Evolutionary conservation across 192 early-diverging fungal genomes (phyloP).

Genomic region (Mortierella hygrophila): DNA sequence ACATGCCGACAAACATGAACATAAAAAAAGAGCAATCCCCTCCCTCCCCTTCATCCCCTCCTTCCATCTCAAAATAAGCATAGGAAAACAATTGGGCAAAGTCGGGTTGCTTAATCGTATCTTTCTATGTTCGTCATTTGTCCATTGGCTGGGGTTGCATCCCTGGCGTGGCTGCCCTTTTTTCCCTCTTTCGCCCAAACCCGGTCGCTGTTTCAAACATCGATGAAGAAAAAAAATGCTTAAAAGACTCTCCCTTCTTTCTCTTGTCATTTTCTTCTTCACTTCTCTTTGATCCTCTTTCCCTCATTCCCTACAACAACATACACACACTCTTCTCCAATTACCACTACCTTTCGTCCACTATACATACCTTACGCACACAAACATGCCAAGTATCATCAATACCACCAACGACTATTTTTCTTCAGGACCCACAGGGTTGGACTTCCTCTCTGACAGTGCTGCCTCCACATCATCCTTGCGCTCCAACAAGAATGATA

Average conservation of each 20-base stretch:
- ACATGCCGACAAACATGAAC: neutral
- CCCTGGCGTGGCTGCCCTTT: neutral
- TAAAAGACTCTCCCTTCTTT: neutral
- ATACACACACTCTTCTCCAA: neutral
- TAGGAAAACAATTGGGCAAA: neutral
- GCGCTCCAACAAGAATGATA: neutral
- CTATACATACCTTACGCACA: neutral
- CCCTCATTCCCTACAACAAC: neutral
- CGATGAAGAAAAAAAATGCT: neutral
- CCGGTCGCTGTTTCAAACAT: slow-evolving; percentile 2
- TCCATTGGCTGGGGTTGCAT: neutral
- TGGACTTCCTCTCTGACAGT: slow-evolving; percentile 6
- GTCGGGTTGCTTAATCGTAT: neutral
- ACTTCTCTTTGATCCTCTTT: neutral
- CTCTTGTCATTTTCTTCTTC: neutral
- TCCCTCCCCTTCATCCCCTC: no score
- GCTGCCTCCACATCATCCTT: neutral
- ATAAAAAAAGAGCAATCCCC: neutral
- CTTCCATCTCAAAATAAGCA: neutral
- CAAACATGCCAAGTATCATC: neutral
- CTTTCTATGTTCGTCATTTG: neutral
- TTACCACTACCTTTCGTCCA: neutral
- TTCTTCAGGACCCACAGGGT: neutral
- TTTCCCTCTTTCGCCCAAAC: neutral
- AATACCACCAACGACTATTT: neutral